Evolutionary conservation across 164 flowering plant species (phyloP), one percentile per base, ranked within the genome.

Genomic region (Nymphaea colorata): DNA sequence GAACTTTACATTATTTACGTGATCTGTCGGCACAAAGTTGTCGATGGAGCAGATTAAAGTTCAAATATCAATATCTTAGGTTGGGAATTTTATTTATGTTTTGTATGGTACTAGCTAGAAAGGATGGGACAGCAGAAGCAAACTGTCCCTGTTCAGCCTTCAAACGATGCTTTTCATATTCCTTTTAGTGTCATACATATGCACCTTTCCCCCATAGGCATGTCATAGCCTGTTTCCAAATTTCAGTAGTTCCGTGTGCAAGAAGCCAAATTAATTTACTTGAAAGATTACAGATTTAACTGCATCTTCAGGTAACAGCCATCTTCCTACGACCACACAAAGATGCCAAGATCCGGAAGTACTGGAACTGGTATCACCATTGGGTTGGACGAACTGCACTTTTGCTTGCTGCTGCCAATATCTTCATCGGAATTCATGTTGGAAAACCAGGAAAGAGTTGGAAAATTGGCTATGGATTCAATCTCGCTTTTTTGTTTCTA

Each of bases 351-450:
- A 69, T 76, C 7, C 83, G 98, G 3, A 80, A 66, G 72, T 85
- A 77, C 57, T 90, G 98, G 98, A 87, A 85, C 64, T 84, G 84
- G 87, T 93, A 90, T 76, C 98, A 90, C 66, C 76, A 71, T 59
- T 85, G 86, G 86, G 44, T 76, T 25, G 98, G 96, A 60, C 82
- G 93, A 74, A 18, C 87, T 14, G 83, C 85, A 11, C 83, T 90
- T 10, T 83, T 87, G 75, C 76, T 90, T 8, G 95, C 82, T 75
- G 79, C 85, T 47, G 41, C 85, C 59, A 90, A 93, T 72, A 77
- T 90, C 67, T 70, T 84, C 41, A 43, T 86, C 64, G 96, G 96
- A 7, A 84, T 87, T 8, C 84, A 74, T 65, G 62, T 73, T 25
- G 96, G 81, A 63, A 66, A 69, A 11, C 80, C 79, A 59, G 90